Percentiles rank a stretch among this genome's conserved stretches.
These are phyloP conservation scores for Tolypocladium amazonense DNA, from an alignment of 2,329 filamentous ascomycete genomes.

Conservation along the genomic window DNA sequence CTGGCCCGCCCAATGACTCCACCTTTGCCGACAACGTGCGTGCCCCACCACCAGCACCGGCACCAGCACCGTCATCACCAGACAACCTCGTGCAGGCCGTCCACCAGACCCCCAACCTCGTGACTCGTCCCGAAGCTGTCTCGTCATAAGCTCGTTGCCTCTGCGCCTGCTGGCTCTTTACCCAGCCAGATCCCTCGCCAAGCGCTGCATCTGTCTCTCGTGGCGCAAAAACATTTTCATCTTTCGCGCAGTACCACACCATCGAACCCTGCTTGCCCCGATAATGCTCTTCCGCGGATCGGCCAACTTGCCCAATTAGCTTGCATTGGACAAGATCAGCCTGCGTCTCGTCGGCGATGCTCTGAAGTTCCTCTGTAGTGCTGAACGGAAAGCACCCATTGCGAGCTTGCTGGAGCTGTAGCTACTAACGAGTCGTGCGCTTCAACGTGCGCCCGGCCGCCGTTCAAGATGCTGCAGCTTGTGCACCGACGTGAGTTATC, in stretches of 20 bases:
- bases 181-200: background rate
- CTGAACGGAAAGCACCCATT: background rate
- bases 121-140: background rate
- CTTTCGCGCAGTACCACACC: background rate
- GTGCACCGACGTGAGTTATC: slow-evolving; percentile 12
- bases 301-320: background rate
- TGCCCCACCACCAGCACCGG: too few relatives aligned
- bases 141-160: background rate
- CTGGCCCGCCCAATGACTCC: background rate
- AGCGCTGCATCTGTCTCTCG: background rate
- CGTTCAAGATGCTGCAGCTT: slow-evolving; percentile 8
- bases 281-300: background rate
- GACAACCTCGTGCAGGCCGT: background rate
- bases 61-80: background rate
- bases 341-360: background rate
- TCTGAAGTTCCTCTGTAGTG: background rate
- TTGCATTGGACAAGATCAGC: background rate
- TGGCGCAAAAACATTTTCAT: background rate
- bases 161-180: background rate
- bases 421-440: background rate
- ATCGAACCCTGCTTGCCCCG: background rate
- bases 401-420: background rate
- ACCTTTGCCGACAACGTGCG: background rate
- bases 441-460: background rate
- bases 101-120: background rate